Base-by-base conservation (phyloP, 371 early-diverging fungal species). In the Apophysomyces sp. region DNA sequence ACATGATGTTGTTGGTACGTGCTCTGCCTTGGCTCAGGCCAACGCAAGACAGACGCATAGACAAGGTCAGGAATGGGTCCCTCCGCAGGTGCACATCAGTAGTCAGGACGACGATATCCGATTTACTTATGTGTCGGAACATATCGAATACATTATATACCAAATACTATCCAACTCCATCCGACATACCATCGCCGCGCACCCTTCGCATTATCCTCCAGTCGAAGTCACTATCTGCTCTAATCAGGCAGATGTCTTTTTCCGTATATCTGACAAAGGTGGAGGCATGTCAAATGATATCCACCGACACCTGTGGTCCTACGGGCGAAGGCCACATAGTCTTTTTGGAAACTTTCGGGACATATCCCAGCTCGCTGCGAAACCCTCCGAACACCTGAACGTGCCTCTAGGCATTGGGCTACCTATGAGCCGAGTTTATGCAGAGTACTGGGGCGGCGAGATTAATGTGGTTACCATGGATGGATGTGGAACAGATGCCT, bases 41-140 rank as follows among this genome's bases (percentile, higher is more conserved):
- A 58, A 71, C 71, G 52, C 55, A 29, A 64, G 63, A 2, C 55
- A 67, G 16, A 49, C 67, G 21, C 27, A 39, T 16, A 16, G 62
- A n/a, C 41, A 62, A 27, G 68, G 66, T 6, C 40, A 36, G n/a
- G 6, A 57, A 51, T 56, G 40, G 37, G 37, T 21, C 29, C 40
- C 56, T n/a, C 74, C 76, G 60, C 68, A 74, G 30, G 80, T 91
- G 1, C 56, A 74, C 4, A 71, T 91, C 29, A 87, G 86, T 60
- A 90, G 89, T 6, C 72, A 81, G 60, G 58, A 67, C 7, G 21
- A 34, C 1, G 81, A 86, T 39, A 86, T 89, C 16, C 67, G 70
- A n/a, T 89, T 92, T 69, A 89, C 87, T 54, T 93, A 91, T 68
- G 90, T 94, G n/a, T 88, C 89, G 2, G 94, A 91, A 52, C 93